These are phyloP conservation scores for Mycena pura DNA, from an alignment of 768 basidiomycete genomes.

Conservation along the genomic window DNA sequence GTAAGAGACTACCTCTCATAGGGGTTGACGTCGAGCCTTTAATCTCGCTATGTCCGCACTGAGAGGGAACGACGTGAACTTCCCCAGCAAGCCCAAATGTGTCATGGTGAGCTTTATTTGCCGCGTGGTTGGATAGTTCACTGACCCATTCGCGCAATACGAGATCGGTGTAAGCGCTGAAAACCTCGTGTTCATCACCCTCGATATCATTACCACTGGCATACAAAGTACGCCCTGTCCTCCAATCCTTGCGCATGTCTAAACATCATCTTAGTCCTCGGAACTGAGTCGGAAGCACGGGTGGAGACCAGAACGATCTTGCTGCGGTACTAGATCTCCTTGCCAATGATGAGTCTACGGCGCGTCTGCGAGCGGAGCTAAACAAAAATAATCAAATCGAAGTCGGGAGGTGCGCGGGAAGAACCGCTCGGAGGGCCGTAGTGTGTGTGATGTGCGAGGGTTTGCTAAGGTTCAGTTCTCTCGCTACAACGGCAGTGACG, in stretches of 20 bases:
- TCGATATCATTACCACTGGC: neutral
- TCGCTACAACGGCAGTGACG: too few species aligned
- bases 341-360: conserved; percentile 6
- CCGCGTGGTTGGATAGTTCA: neutral
- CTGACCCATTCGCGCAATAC: neutral
- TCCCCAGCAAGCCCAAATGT: neutral
- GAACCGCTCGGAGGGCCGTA: neutral
- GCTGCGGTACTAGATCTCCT: conserved; percentile 12
- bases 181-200: neutral
- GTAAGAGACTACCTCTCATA: conserved; percentile 8
- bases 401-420: neutral
- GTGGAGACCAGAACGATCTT: neutral
- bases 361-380: conserved; percentile 2
- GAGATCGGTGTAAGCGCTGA: conserved; percentile 22
- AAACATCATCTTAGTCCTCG: neutral
- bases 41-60: conserved; percentile 10
- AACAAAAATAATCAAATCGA: neutral
- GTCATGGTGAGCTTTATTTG: conserved; percentile 5
- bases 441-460: too few species aligned
- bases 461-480: too few species aligned
- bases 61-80: conserved; percentile 8
- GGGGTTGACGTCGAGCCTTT: neutral
- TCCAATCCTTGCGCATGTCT: neutral
- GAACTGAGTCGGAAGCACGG: too few species aligned
- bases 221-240: conserved; percentile 1